Conservation (phyloP, 306 rosid species). For the Vachellia collinsii region DNA sequence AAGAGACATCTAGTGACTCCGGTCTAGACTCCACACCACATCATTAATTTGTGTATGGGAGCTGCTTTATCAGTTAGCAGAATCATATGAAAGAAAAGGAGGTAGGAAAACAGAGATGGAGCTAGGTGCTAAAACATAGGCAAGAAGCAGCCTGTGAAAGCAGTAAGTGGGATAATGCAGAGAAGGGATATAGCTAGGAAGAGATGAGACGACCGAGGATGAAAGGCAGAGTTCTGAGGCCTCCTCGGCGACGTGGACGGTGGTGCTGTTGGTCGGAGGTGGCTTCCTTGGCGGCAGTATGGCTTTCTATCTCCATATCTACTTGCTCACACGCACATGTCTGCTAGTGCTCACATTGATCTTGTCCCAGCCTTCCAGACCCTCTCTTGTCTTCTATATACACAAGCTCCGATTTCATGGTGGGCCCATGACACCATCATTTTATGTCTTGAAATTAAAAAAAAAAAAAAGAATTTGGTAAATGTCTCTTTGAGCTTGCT, state of each 20-base stretch:
- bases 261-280: not conserved
- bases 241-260: conserved; percentile 41
- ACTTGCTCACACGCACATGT: not conserved
- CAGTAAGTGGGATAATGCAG: not conserved
- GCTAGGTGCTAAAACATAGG: not conserved
- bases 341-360: not conserved
- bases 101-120: not conserved
- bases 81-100: too few species aligned
- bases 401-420: not conserved
- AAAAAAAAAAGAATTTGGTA: not conserved
- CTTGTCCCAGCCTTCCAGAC: not conserved
- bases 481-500: too few species aligned
- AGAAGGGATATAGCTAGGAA: not conserved
- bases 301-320: conserved; percentile 48
- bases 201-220: conserved; percentile 49
- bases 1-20: not conserved
- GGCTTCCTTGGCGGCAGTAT: not conserved
- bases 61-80: not conserved
- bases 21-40: not conserved
- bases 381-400: not conserved
- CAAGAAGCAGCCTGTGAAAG: not conserved
- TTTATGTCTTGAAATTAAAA: not conserved
- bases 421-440: not conserved
- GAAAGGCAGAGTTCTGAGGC: conserved; percentile 66
- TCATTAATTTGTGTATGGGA: not conserved